phyloP scores from a whole-genome alignment of 306 rosid genomes.

The Prunus salicina region DNA sequence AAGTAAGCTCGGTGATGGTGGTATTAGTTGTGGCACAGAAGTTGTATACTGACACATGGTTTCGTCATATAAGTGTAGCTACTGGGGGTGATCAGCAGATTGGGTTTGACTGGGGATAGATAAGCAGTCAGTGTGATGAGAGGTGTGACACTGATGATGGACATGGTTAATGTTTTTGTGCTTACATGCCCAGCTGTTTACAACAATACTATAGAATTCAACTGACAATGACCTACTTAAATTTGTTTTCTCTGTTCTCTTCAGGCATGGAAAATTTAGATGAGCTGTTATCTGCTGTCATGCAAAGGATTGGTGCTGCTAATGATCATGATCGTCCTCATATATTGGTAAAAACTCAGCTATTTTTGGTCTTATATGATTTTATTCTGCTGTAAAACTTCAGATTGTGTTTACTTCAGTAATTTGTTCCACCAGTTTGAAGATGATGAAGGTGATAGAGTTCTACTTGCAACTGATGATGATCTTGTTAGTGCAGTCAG shows the following conservation, averaged over 20 bases:
- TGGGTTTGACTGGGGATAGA: neutral
- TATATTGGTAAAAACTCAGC: conserved; percentile 56
- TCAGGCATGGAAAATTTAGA: conserved; percentile 67
- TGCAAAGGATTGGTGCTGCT: conserved; percentile 58
- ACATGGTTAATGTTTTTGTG: neutral
- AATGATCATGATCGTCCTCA: conserved; percentile 46
- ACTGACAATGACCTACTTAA: neutral
- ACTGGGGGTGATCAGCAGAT: neutral
- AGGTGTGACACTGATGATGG: neutral
- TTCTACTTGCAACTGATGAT: conserved; percentile 62
- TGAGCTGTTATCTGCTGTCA: conserved; percentile 62
- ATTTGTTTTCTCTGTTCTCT: neutral
- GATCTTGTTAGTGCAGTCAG: conserved; percentile 75
- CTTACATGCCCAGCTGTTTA: neutral
- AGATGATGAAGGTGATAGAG: conserved; percentile 93
- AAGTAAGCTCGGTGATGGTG: conserved; percentile 1
- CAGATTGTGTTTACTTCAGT: neutral
- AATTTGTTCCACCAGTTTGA: conserved; percentile 47
- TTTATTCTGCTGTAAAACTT: conserved; percentile 9
- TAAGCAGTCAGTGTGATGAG: neutral
- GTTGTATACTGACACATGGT: neutral
- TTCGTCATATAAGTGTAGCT: neutral
- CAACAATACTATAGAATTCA: neutral
- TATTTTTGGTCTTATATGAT: conserved; percentile 11
- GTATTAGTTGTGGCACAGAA: neutral